Base-by-base conservation (phyloP, 2,329 filamentous ascomycete species). In the Pleurostoma richardsiae region DNA sequence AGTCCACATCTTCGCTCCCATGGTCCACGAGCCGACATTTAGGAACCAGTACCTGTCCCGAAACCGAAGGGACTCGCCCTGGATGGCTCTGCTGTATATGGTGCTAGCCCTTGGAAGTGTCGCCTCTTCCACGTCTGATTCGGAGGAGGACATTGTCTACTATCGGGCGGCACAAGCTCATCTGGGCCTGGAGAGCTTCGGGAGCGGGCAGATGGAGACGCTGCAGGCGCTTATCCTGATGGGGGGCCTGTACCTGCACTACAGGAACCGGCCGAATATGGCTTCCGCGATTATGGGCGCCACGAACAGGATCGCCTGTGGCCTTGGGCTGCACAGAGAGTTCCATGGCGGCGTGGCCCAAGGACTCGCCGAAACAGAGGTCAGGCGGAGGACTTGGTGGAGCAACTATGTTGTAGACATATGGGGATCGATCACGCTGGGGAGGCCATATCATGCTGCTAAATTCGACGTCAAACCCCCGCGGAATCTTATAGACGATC, bases 391-490 rank as follows among this genome's bases (percentile, higher is more conserved):
- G 5, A 69, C 68, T 28, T 71, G 68, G 68, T 71, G 68, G 68
- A 67, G 68, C 43, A 51, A 70, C 29, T 71, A 70, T 46, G 70
- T 67, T 47, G 55, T 70, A 1, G 68, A 71, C 52, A 59, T 67
- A 0, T 71, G 68, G 68, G 68, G 65, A 30, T 65, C 66, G 1
- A 70, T 66, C 27, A 70, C 67, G 2, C 68, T 66, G 1, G 68
- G 68, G 2, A 58, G 67, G n/a, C 68, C 70, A 10, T 11, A 38
- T 31, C 41, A 43, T 43, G 38, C 38, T 6, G 38, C 38, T 26
- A 39, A 39, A 11, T 39, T 76, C 78, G 59, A 74, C 78, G 29
- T 69, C 69, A 6, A 73, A 68, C 59, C 79, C 79, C 52, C 72
- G 71, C 39, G 71, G 65, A 43, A 67, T 63, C 50, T 72, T 73